These are phyloP conservation scores for Imleria badia DNA, from an alignment of 768 basidiomycete species.

Conservation along the genomic window DNA sequence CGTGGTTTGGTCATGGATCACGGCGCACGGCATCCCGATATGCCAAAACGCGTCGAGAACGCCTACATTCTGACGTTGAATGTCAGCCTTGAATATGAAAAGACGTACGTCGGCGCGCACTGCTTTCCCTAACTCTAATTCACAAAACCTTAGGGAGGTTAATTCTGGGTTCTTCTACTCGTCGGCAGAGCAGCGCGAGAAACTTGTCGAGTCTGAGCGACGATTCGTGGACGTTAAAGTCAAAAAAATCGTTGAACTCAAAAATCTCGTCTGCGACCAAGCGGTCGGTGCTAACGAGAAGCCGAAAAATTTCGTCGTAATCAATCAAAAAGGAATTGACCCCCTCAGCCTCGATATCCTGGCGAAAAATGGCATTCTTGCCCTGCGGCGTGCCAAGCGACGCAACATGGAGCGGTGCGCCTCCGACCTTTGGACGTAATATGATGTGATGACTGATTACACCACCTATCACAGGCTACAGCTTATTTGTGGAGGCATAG, in stretches of 20 bases:
- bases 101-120: slow-evolving; percentile 72
- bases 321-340: slow-evolving; percentile 99
- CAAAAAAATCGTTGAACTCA: slow-evolving; percentile 94
- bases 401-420: slow-evolving; percentile 96
- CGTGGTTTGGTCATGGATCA: slow-evolving; percentile 97
- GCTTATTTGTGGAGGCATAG: slow-evolving; percentile 89
- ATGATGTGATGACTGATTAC: slow-evolving; percentile 22
- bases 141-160: slow-evolving; percentile 70
- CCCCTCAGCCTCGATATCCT: slow-evolving; percentile 94
- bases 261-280: slow-evolving; percentile 95
- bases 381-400: slow-evolving; percentile 91
- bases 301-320: slow-evolving; percentile 84
- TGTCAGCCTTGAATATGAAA: slow-evolving; percentile 98
- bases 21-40: slow-evolving; percentile 96
- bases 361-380: slow-evolving; percentile 95
- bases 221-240: slow-evolving; percentile 92
- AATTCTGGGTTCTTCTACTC: slow-evolving; percentile 99
- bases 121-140: slow-evolving; percentile 17
- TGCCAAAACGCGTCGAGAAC: slow-evolving; percentile 98
- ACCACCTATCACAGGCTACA: slow-evolving; percentile 61
- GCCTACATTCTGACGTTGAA: slow-evolving; percentile 94
- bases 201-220: slow-evolving; percentile 96
- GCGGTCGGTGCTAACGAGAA: slow-evolving; percentile 80
- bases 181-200: slow-evolving; percentile 96
- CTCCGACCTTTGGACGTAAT: slow-evolving; percentile 29